Evolutionary conservation across 1,139 yeast genomes (phyloP), one percentile per base, ranked within the genome.

Genomic region (Pichia sp.): DNA sequence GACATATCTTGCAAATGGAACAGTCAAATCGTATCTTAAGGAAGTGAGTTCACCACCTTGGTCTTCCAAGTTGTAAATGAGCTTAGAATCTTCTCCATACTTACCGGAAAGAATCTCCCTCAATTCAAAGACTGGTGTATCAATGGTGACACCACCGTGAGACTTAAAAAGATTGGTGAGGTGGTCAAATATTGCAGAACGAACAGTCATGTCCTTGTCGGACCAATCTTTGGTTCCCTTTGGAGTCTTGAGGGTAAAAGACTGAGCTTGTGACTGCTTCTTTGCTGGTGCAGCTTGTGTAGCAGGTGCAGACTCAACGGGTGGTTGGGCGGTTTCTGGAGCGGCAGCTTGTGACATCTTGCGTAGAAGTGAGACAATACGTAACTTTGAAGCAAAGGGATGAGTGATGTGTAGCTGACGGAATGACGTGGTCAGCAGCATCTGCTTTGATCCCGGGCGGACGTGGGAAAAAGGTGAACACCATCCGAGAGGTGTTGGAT

Each of bases 151-250:
- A 60, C 94, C 98, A 45, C 98, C 98, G 60, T 91, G 98, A 53
- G 87, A 81, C 63, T 87, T 83, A 71, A 91, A 91, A 39, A 88
- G 63, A 3, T 66, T 56, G 25, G 88, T 74, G 47, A 91, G 64
- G 13, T 86, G 74, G 36, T 68, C 66, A 57, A 91, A 91, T 44
- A 91, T 74, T 30, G 84, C 93, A 52, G 85, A 91, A 59, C 98
- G 77, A 51, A 91, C 74, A 31, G 86, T 81, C 97, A 91, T 91
- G 59, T 91, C 98, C 59, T 83, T 83, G 51, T 91, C 98, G 47
- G 95, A 83, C 98, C 98, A 91, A 60, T 91, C 98, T 58, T 84
- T 84, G 51, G 98, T 91, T 47, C 98, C 98, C 60, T 88, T 91
- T 38, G 98, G 97, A 32, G 94, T 86, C 62, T 91, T 91, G 55